Percentiles rank a stretch among this genome's conserved stretches.
These are phyloP conservation scores for Volvox reticuliferus DNA, from an alignment of 139 green algal genomes.

Conservation along the genomic window DNA sequence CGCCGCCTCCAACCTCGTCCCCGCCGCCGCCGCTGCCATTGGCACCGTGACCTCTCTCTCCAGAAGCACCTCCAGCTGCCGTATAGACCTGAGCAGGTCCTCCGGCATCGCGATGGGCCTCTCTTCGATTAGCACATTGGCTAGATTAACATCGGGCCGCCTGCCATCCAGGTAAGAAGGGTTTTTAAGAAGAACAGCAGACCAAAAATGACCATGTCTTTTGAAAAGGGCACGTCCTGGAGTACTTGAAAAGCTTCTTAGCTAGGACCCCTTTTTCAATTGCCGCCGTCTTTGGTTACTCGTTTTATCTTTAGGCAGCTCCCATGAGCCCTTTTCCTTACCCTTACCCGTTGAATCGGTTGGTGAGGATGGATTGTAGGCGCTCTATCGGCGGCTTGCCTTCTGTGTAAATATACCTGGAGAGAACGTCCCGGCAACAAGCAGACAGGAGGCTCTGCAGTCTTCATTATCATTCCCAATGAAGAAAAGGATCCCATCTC, in stretches of 20 bases:
- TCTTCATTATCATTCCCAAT: too few species aligned
- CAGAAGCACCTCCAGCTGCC: constrained; percentile 19
- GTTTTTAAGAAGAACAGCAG: too few species aligned
- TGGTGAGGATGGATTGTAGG: constrained; percentile 36
- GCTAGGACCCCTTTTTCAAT: too few species aligned
- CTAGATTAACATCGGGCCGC: constrained; percentile 7
- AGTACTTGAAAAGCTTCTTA: too few species aligned
- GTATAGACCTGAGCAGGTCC: neutral
- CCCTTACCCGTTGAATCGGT: constrained; percentile 15
- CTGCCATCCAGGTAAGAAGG: neutral
- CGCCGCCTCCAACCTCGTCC: neutral
- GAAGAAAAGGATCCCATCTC: too few species aligned
- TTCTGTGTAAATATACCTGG: constrained; percentile 83
- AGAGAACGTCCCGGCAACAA: too few species aligned
- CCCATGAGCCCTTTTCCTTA: too few species aligned
- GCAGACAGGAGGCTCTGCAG: too few species aligned
- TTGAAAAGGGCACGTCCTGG: too few species aligned
- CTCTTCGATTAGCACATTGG: constrained; percentile 21
- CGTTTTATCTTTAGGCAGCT: too few species aligned
- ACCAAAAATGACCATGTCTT: too few species aligned
- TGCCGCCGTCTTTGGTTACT: too few species aligned
- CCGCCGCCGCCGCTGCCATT: neutral
- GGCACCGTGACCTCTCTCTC: neutral
- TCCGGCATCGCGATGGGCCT: constrained; percentile 15
- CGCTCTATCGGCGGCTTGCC: constrained; percentile 63